Evolutionary conservation across 2,329 filamentous ascomycete species (phyloP), one percentile per base, ranked within the genome.

Genomic region (Nothopassalora personata): DNA sequence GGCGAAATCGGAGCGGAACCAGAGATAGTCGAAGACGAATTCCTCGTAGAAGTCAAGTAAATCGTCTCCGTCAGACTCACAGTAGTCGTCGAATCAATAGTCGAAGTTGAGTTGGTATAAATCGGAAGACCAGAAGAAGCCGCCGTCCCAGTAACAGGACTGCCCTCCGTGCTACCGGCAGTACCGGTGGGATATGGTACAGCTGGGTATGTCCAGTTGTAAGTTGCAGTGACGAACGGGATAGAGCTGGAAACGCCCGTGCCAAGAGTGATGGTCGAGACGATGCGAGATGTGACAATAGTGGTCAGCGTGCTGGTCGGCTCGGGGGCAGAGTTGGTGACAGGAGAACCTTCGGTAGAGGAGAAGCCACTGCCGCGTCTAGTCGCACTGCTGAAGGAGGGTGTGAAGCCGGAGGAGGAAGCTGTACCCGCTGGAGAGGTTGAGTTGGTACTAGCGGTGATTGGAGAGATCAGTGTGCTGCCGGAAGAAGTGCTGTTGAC

Each of bases 261-360:
- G 4, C 23, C 5, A 6, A 55, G 13, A 7, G 45, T 55, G 43
- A 55, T 33, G 9, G 49, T 57, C 4, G 31, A 27, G 13, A 34
- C 23, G 13, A 47, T 18, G 8, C 27, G 39, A 18, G 51, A 54
- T 8, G 51, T 36, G 4, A 39, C 18, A 15, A 51, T 58, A 13
- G 51, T 28, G 31, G 19, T 39, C 9, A 48, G 51, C 23, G 56
- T 36, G 15, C 57, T 50, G 27, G 36, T 56, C 23, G 53, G 18
- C 39, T n/a, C 39, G 2, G 34, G 56, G 46, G 53, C 49, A 19
- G 53, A 48, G 28, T 52, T 33, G 23, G 57, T 58, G 36, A 57
- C 47, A 11, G 60, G 60, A 23, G 60, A 57, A 13, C 51, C 51
- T 50, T 57, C 48, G 9, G 58, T 60, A 5, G 58, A 55, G 10